phyloP scores from a whole-genome alignment of 768 basidiomycete genomes.

The Cantharellus cinnabarinus region DNA sequence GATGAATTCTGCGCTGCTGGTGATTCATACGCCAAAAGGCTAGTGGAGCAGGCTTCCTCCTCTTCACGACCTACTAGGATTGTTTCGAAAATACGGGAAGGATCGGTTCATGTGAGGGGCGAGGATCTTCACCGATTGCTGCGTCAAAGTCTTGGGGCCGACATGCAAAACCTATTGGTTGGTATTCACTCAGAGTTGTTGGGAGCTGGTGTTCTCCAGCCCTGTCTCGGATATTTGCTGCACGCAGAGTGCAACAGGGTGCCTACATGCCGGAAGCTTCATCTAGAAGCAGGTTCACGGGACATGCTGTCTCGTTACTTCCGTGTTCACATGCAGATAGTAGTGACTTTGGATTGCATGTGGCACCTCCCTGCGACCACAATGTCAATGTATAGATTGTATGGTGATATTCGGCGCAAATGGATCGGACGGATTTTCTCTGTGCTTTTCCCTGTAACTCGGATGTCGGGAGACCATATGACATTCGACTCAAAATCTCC shows the following conservation, averaged over 20 bases:
- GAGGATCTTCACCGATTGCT: neutral
- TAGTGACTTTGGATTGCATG: neutral
- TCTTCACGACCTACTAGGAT: no score
- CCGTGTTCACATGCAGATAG: neutral
- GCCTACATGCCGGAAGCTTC: neutral
- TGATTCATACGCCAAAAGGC: neutral
- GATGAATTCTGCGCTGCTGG: neutral
- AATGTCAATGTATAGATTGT: neutral
- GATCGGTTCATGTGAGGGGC: neutral
- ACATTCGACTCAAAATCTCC: neutral
- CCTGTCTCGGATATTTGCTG: neutral
- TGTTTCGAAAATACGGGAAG: no score
- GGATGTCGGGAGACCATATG: neutral
- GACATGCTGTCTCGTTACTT: neutral
- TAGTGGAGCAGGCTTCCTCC: neutral
- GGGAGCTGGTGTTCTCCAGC: neutral
- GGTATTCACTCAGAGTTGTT: neutral
- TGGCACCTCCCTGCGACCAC: neutral
- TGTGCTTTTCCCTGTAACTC: neutral
- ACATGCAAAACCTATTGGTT: neutral
- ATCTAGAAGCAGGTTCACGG: neutral
- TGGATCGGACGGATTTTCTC: neutral
- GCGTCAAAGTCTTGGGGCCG: neutral
- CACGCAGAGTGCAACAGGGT: neutral
- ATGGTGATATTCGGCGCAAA: neutral